Evolutionary conservation across 2,329 filamentous ascomycete species (phyloP).

Genomic region (Trichoderma sp.): DNA sequence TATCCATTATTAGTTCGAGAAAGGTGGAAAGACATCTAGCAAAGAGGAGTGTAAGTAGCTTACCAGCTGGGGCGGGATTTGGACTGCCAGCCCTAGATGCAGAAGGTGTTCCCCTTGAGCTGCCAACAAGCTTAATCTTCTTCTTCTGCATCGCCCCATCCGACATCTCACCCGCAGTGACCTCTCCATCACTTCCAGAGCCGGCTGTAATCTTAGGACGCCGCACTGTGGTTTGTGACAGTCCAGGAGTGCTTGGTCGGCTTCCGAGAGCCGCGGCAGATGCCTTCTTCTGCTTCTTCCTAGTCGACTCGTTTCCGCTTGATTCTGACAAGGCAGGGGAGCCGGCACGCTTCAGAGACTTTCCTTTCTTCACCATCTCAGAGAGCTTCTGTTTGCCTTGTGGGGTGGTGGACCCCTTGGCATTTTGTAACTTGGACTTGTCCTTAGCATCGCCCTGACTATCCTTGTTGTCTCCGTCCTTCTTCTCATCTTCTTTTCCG

Average conservation of each 20-base stretch:
- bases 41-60: slow-evolving; percentile 24
- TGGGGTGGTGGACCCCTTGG: slow-evolving; percentile 66
- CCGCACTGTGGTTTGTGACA: slow-evolving; percentile 46
- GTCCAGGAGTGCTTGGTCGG: slow-evolving; percentile 54
- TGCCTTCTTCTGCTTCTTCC: slow-evolving; percentile 74
- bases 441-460: slow-evolving; percentile 58
- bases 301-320: slow-evolving; percentile 84
- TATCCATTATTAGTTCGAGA: slow-evolving; percentile 7
- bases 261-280: slow-evolving; percentile 51
- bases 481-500: slow-evolving; percentile 41
- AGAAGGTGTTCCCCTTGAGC: slow-evolving; percentile 53
- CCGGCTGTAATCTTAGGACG: slow-evolving; percentile 51
- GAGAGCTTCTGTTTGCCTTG: slow-evolving; percentile 49
- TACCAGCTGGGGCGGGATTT: slow-evolving; percentile 45
- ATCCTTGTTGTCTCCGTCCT: slow-evolving; percentile 60
- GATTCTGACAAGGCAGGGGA: slow-evolving; percentile 88
- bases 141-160: slow-evolving; percentile 54
- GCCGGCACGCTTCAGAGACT: slow-evolving; percentile 76
- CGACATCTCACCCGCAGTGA: slow-evolving; percentile 67
- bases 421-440: slow-evolving; percentile 53
- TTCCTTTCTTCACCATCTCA: slow-evolving; percentile 50
- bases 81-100: slow-evolving; percentile 66
- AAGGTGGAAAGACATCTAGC: not conserved
- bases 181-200: slow-evolving; percentile 72
- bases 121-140: slow-evolving; percentile 57